Percentiles rank a stretch among this genome's conserved stretches.
Evolutionary conservation across 2,329 filamentous ascomycete genomes (phyloP).

Genomic region (Aspergillus glaucus): DNA sequence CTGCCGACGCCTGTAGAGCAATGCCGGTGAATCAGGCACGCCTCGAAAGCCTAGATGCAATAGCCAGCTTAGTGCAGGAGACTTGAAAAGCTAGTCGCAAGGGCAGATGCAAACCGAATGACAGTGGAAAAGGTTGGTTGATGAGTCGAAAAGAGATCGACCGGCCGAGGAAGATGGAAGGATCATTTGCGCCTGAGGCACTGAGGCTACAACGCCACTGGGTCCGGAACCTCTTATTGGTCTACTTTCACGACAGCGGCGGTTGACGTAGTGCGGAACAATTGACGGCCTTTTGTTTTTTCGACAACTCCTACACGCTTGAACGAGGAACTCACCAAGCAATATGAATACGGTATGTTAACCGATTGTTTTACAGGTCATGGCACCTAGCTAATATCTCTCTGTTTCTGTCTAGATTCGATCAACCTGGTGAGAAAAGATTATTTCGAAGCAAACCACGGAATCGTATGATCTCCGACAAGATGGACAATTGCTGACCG

Average conservation of each 20-base stretch:
- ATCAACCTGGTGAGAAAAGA: conserved; percentile 51
- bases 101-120: not conserved
- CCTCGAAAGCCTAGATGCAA: too few species aligned
- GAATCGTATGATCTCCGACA: conserved; percentile 1
- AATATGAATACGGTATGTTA: conserved; percentile 49
- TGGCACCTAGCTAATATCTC: conserved; percentile 3
- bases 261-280: not conserved
- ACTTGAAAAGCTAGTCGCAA: too few species aligned
- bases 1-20: not conserved
- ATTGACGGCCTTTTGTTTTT: not conserved
- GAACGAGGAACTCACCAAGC: not conserved
- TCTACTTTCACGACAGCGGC: not conserved
- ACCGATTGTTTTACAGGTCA: not conserved
- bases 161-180: too few species aligned
- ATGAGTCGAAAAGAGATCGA: not conserved
- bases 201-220: not conserved
- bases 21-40: not conserved
- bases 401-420: conserved; percentile 38
- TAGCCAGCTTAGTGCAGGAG: too few species aligned
- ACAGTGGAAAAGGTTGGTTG: not conserved
- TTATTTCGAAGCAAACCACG: not conserved
- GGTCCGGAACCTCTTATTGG: too few species aligned
- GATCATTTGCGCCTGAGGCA: not conserved
- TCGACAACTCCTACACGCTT: not conserved
- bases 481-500: not conserved